These are phyloP conservation scores for Aspergillus costaricaensis DNA, from an alignment of 2,329 filamentous ascomycete genomes.

Conservation along the genomic window DNA sequence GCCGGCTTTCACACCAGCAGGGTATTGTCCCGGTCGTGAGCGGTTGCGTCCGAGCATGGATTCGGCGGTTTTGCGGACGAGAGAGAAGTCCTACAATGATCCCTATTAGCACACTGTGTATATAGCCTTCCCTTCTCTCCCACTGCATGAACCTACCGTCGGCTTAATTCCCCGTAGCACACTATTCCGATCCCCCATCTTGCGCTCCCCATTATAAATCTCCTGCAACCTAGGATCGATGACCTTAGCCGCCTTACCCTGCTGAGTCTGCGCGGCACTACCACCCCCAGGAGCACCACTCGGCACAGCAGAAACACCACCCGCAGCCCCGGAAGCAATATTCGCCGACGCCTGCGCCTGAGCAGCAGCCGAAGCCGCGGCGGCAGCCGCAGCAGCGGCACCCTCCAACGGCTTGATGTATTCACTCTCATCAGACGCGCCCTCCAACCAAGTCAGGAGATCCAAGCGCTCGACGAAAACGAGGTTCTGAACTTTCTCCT, in stretches of 20 bases:
- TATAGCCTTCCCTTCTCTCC: not conserved
- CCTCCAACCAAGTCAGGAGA: constrained; percentile 89
- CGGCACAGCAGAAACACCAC: constrained; percentile 43
- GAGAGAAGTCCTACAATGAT: constrained; percentile 77
- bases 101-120: constrained; percentile 1
- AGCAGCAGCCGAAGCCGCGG: constrained; percentile 38
- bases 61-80: constrained; percentile 82
- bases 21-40: constrained; percentile 39
- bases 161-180: constrained; percentile 84
- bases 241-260: constrained; percentile 60
- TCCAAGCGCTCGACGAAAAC: constrained; percentile 90
- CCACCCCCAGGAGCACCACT: constrained; percentile 46
- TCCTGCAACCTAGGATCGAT: constrained; percentile 81
- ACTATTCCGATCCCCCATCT: constrained; percentile 90
- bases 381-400: constrained; percentile 49
- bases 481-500: constrained; percentile 76
- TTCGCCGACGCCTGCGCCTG: constrained; percentile 50
- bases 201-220: constrained; percentile 89
- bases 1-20: constrained; percentile 36
- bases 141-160: constrained; percentile 58
- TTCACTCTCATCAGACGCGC: constrained; percentile 85
- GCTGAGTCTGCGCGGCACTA: constrained; percentile 26
- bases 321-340: constrained; percentile 54
- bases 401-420: constrained; percentile 83
- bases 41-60: constrained; percentile 67